Base-by-base conservation (phyloP, 768 basidiomycete genomes). In the Dioszegia aurantiaca region DNA sequence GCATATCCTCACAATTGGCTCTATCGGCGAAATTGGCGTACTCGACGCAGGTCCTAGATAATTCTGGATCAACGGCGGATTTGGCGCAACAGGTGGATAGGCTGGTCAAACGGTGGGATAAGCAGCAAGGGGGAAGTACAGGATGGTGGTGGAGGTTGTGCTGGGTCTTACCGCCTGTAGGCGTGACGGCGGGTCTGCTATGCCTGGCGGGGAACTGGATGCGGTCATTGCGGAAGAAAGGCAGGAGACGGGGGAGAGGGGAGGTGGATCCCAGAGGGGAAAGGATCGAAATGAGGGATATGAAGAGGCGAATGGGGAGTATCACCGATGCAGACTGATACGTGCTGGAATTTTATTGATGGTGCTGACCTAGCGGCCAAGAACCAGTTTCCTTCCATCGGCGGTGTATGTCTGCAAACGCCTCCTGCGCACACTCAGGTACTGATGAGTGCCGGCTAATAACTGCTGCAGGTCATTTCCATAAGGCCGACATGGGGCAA, bases 41-140 rank as follows among this genome's bases (percentile, higher is more conserved):
- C 61, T 93, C 91, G 3, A 90, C 93, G 70, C 72, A 84, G 51
- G 85, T 95, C 47, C 73, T 98, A 30, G 92, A 97, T 78, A 98
- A 98, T 74, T 89, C 89, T 5, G 90, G 90, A 1, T 80, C 86
- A 0, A 78, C 79, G 8, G 75, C 81, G 33, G 90, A 92, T 58
- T 80, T 97, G 10, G 80, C 86, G 33, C 67, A 63, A 1, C 83
- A 85, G 56, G 78, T 85, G 10, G 81, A 81, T 24, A 69, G 77
- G 28, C 73, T 84, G 37, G 78, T 83, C 1, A 55, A 61, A 4
- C 78, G 79, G 31, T 75, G 83, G 52, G 57, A 73, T 21, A 62
- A 51, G 12, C 65, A 75, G n/a, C 67, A 70, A 47, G 65, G 70
- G 2, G 61, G 66, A 9, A 72, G 67, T 0, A 57, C 37, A 1